These are phyloP conservation scores for Noccaea caerulescens DNA, from an alignment of 345 rosid genomes.

Conservation along the genomic window DNA sequence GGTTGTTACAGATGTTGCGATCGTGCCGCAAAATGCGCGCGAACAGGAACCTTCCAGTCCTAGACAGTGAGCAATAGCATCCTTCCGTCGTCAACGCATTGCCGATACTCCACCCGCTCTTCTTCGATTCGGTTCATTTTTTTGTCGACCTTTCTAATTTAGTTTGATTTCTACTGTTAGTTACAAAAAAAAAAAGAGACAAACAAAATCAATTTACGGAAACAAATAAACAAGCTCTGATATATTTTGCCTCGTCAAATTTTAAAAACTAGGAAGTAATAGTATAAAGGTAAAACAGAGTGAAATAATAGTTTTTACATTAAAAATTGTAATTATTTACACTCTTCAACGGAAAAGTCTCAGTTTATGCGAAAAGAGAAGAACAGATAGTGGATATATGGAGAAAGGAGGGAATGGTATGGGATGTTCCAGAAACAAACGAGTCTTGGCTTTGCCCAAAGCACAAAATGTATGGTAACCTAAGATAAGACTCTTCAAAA, in stretches of 20 bases:
- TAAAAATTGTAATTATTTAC: constrained; percentile 37
- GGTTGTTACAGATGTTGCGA: too few relatives aligned
- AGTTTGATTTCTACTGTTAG: too few relatives aligned
- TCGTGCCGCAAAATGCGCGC: too few relatives aligned
- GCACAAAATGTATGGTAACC: constrained; percentile 41
- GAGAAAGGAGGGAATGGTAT: constrained; percentile 15
- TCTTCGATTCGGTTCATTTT: too few relatives aligned
- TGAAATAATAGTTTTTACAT: constrained; percentile 3
- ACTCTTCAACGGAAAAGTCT: constrained; percentile 30
- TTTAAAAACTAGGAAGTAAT: background rate
- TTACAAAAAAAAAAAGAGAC: too few relatives aligned
- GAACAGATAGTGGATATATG: constrained; percentile 22
- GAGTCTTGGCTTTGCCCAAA: constrained; percentile 17
- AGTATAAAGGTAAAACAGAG: background rate
- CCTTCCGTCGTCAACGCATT: too few relatives aligned
- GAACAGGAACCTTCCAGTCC: too few relatives aligned
- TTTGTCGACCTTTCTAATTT: too few relatives aligned
- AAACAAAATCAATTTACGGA: too few relatives aligned
- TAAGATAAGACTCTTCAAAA: constrained; percentile 41
- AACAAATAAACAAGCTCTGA: background rate
- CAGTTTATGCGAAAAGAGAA: constrained; percentile 19
- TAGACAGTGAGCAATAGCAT: too few relatives aligned
- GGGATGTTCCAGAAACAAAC: constrained; percentile 23
- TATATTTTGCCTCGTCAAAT: background rate
- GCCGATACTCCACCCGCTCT: too few relatives aligned